These are phyloP conservation scores for Hanseniaspora guilliermondii DNA, from an alignment of 805 yeast species.

Conservation along the genomic window DNA sequence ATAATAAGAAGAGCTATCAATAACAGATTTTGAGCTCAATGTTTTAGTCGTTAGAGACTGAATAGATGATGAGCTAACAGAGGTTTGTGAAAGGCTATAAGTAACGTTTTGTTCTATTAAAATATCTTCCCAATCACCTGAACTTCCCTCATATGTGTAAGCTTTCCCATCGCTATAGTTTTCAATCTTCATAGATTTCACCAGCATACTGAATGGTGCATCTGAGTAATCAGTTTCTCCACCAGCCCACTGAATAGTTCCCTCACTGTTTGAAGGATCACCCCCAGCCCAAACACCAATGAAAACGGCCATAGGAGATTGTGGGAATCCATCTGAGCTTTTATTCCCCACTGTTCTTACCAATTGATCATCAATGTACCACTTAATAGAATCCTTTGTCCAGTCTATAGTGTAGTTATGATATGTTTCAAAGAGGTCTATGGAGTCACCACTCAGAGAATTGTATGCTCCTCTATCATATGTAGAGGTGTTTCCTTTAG, in stretches of 20 bases:
- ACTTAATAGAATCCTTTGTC: slow-evolving; percentile 51
- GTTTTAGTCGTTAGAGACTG: slow-evolving; percentile 16
- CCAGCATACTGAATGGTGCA: slow-evolving; percentile 58
- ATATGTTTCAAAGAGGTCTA: slow-evolving; percentile 42
- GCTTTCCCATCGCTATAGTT: slow-evolving; percentile 57
- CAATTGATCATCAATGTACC: slow-evolving; percentile 59
- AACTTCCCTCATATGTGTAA: slow-evolving; percentile 41
- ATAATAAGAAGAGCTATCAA: slow-evolving; percentile 12
- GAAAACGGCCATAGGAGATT: slow-evolving; percentile 68
- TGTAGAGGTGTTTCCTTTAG: slow-evolving; percentile 65
- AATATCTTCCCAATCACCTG: slow-evolving; percentile 53
- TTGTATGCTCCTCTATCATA: slow-evolving; percentile 74
- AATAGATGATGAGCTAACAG: slow-evolving; percentile 1
- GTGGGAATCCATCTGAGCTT: slow-evolving; percentile 67
- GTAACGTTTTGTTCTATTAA: slow-evolving; percentile 25
- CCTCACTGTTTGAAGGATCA: slow-evolving; percentile 48
- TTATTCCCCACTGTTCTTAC: slow-evolving; percentile 50
- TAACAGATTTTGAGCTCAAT: slow-evolving; percentile 7
- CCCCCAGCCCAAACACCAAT: slow-evolving; percentile 79
- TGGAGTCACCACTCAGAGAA: slow-evolving; percentile 27
- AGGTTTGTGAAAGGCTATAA: neutral
- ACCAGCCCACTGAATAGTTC: slow-evolving; percentile 77
- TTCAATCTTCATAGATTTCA: slow-evolving; percentile 47
- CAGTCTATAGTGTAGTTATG: slow-evolving; percentile 81
- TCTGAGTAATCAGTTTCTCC: slow-evolving; percentile 52